Evolutionary conservation across 352 stramenopile species (phyloP).

Genomic region (Globisporangium cederbergense): DNA sequence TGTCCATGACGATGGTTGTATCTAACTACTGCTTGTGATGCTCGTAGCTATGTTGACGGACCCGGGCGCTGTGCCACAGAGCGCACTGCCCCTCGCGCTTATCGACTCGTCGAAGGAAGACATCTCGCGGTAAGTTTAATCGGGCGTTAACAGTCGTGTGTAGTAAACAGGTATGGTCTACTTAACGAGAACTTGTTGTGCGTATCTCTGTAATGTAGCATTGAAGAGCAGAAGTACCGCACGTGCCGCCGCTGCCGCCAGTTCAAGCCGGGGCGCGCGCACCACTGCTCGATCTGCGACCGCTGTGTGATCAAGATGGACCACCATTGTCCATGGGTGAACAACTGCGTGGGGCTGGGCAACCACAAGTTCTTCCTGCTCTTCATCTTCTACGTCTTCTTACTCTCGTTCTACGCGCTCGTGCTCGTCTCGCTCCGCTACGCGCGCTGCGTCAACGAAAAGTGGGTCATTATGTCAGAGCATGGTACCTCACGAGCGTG

Average conservation of each 20-base stretch:
- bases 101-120: slow-evolving; percentile 77
- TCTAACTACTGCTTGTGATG: background rate
- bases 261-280: slow-evolving; percentile 95
- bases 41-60: slow-evolving; percentile 95
- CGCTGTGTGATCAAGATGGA: slow-evolving; percentile 98
- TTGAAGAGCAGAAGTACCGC: slow-evolving; percentile 82
- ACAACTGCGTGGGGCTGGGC: slow-evolving; percentile 98
- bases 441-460: slow-evolving; percentile 80
- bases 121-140: slow-evolving; percentile 39
- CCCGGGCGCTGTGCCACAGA: slow-evolving; percentile 94
- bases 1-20: background rate
- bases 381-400: slow-evolving; percentile 92
- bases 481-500: too few relatives aligned
- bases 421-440: slow-evolving; percentile 91
- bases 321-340: slow-evolving; percentile 99
- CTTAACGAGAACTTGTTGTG: background rate
- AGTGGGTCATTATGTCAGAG: slow-evolving; percentile 30
- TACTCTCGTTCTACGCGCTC: slow-evolving; percentile 93
- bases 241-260: slow-evolving; percentile 91
- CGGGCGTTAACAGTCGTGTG: background rate
- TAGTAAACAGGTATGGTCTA: background rate
- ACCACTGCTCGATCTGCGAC: slow-evolving; percentile 96
- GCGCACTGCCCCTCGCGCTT: slow-evolving; percentile 86
- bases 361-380: slow-evolving; percentile 98
- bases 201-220: slow-evolving; percentile 20